A percentile compares a stretch with the other conserved stretches of the same genome.
Evolutionary conservation across 257 asterid genomes (phyloP).

Genomic region (Solanum bulbocastanum): DNA sequence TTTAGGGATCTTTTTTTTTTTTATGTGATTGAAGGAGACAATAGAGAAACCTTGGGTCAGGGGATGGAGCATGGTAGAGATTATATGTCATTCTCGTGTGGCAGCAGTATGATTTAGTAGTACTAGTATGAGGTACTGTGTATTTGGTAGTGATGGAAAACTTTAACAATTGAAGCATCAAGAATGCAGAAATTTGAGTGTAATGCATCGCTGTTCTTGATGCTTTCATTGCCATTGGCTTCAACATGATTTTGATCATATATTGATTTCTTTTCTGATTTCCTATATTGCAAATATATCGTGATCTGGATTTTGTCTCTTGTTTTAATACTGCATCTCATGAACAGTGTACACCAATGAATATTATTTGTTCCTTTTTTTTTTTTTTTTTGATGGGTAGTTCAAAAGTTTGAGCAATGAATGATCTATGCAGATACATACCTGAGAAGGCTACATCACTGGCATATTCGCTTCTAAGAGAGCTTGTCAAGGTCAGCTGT

Average conservation of each 20-base stretch:
- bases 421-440: constrained; percentile 47
- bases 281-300: not conserved
- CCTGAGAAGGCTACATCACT: constrained; percentile 80
- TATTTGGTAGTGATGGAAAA: not conserved
- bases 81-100: not conserved
- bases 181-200: not conserved
- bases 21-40: not conserved
- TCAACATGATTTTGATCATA: not conserved
- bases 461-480: constrained; percentile 55
- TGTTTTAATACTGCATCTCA: not conserved
- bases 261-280: not conserved
- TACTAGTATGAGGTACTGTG: not conserved
- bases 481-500: constrained; percentile 59
- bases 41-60: not conserved
- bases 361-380: not conserved
- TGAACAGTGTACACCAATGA: not conserved
- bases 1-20: not conserved
- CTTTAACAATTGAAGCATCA: not conserved
- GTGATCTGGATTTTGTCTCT: not conserved
- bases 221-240: not conserved
- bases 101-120: not conserved
- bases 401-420: not conserved
- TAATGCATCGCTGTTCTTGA: not conserved
- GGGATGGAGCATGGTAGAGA: not conserved
- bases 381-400: not conserved